Conservation (phyloP, 352 stramenopile genomes). For the Pythium scleroteichum region DNA sequence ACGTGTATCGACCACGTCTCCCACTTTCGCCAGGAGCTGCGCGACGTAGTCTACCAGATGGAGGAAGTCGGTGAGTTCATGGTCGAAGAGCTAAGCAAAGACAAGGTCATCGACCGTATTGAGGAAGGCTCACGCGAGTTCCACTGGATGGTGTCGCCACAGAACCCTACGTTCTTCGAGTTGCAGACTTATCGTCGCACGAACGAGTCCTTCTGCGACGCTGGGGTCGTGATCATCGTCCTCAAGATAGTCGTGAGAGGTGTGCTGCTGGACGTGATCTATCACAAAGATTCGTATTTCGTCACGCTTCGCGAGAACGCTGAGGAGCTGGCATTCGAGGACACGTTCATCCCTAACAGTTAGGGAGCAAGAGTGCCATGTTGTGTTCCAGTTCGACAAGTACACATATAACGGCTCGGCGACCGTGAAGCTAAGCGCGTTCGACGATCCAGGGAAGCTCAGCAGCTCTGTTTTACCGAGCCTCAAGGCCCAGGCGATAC, state of each 20-base stretch:
- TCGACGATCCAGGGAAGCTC: constrained; percentile 52
- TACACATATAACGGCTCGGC: constrained; percentile 52
- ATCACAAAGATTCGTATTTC: constrained; percentile 64
- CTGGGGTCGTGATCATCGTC: constrained; percentile 53
- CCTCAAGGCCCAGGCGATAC: constrained; percentile 46
- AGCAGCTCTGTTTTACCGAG: constrained; percentile 38
- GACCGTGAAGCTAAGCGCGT: constrained; percentile 21
- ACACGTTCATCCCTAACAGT: constrained; percentile 66
- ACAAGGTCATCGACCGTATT: constrained; percentile 50
- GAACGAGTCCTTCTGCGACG: constrained; percentile 36
- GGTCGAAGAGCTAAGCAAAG: constrained; percentile 67
- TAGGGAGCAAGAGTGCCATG: constrained; percentile 19
- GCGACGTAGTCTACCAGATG: constrained; percentile 67
- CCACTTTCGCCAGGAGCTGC: constrained; percentile 44
- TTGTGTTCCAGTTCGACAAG: constrained; percentile 71
- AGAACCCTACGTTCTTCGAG: constrained; percentile 67
- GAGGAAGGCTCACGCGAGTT: constrained; percentile 44
- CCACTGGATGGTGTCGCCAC: constrained; percentile 47
- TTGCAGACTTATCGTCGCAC: constrained; percentile 52
- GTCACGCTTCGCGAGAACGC: constrained; percentile 52
- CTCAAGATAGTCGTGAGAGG: constrained; percentile 73
- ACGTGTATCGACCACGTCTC: constrained; percentile 40
- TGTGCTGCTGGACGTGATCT: constrained; percentile 64
- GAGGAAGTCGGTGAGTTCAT: constrained; percentile 67
- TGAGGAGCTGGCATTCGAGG: constrained; percentile 56